These are phyloP conservation scores for Tricladium varicosporioides DNA, from an alignment of 2,329 filamentous ascomycete species.

Conservation along the genomic window DNA sequence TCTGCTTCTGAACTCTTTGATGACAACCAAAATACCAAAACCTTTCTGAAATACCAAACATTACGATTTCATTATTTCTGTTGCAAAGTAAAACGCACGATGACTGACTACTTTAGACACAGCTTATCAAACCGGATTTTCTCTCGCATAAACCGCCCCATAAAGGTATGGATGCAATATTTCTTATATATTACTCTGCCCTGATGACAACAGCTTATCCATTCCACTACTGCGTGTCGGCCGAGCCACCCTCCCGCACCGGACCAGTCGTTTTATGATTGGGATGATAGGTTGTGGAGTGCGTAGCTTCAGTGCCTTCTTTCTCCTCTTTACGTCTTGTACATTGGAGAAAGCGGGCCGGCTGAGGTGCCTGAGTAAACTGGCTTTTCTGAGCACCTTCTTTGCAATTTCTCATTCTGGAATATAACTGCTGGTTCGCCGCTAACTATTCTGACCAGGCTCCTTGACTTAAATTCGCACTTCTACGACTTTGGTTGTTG, in stretches of 20 bases:
- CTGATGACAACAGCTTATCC: constrained; percentile 71
- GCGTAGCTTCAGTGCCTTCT: constrained; percentile 58
- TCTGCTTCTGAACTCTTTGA: constrained; percentile 73
- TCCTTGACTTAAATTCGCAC: too few species aligned
- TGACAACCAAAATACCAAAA: constrained; percentile 65
- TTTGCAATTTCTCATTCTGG: constrained; percentile 1
- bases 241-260: constrained; percentile 75
- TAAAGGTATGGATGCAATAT: constrained; percentile 15
- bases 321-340: constrained; percentile 57
- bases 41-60: constrained; percentile 49
- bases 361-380: constrained; percentile 65
- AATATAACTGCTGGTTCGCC: neutral
- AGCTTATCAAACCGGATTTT: neutral
- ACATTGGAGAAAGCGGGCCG: constrained; percentile 49
- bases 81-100: constrained; percentile 18
- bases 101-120: constrained; percentile 7
- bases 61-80: constrained; percentile 8
- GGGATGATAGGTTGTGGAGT: constrained; percentile 78
- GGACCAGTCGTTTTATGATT: constrained; percentile 47
- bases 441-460: too few species aligned
- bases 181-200: constrained; percentile 20
- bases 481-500: too few species aligned
- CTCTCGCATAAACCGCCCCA: too few species aligned
- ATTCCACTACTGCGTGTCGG: constrained; percentile 68
- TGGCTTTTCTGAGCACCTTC: constrained; percentile 59